These are phyloP conservation scores for Zygnema cylindricum DNA, from an alignment of 139 green algal species.

Conservation along the genomic window DNA sequence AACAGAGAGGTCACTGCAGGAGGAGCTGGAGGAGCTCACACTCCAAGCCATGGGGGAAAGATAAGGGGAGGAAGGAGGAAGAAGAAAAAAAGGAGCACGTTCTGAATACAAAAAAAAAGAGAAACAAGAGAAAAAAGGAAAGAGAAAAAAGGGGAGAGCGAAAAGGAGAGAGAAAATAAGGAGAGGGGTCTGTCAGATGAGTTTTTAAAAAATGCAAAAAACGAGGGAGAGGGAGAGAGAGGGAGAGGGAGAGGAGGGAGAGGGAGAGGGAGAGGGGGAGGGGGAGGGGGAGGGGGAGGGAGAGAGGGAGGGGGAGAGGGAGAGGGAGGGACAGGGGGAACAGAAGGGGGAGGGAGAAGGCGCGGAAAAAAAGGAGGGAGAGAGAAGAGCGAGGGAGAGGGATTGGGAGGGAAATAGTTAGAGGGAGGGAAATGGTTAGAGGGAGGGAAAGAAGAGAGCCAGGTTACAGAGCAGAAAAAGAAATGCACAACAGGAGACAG, in stretches of 20 bases:
- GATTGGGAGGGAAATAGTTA: not conserved
- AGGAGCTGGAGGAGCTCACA: not conserved
- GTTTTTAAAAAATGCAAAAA: not conserved
- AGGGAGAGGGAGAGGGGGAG: not conserved
- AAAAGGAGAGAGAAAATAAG: not conserved
- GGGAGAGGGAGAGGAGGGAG: not conserved
- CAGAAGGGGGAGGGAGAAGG: not conserved
- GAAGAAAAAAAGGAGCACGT: not conserved
- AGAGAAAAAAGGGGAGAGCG: not conserved
- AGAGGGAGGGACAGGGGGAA: not conserved
- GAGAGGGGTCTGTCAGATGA: too few species aligned
- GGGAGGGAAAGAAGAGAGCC: not conserved
- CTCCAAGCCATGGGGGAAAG: not conserved
- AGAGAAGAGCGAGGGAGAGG: not conserved
- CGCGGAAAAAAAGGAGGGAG: not conserved
- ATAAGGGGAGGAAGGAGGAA: not conserved
- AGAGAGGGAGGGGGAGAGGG: not conserved
- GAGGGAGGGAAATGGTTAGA: not conserved
- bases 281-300: not conserved
- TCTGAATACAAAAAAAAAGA: not conserved
- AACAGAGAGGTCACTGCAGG: not conserved
- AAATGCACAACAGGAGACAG: not conserved
- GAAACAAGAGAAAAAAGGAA: not conserved
- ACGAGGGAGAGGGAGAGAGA: not conserved
- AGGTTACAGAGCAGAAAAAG: not conserved